phyloP scores from a whole-genome alignment of 768 basidiomycete species.

The Boletellus emodensis region DNA sequence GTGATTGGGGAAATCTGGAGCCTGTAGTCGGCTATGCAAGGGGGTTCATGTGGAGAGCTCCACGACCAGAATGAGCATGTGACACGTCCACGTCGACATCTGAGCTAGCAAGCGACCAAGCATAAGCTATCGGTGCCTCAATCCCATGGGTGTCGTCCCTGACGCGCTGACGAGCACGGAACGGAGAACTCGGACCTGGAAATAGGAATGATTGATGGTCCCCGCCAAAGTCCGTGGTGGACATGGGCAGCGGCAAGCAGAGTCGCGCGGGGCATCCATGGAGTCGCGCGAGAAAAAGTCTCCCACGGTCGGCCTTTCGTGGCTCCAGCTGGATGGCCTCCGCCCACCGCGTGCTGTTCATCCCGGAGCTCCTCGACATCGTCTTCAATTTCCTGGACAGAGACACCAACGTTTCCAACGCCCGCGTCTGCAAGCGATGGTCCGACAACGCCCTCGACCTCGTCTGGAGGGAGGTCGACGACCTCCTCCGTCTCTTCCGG shows the following conservation, averaged over 20 bases:
- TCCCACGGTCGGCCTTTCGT: too few species aligned
- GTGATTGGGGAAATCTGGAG: not conserved
- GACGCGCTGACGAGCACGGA: too few species aligned
- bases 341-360: conserved; percentile 38
- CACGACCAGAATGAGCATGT: too few species aligned
- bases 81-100: not conserved
- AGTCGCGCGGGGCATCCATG: too few species aligned
- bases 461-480: conserved; percentile 54
- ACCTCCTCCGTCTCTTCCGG: conserved; percentile 43
- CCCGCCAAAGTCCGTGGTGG: too few species aligned
- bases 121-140: too few species aligned
- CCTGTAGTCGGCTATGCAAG: not conserved
- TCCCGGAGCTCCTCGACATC: conserved; percentile 58
- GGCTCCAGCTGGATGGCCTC: not conserved
- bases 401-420: conserved; percentile 40
- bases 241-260: too few species aligned
- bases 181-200: too few species aligned
- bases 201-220: too few species aligned
- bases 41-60: too few species aligned
- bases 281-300: too few species aligned
- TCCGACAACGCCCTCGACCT: conserved; percentile 52
- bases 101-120: not conserved
- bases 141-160: not conserved
- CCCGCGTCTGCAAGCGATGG: conserved; percentile 57
- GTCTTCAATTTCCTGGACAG: conserved; percentile 48